These are phyloP conservation scores for Fusarium sp. DNA, from an alignment of 2,329 filamentous ascomycete genomes.

Conservation along the genomic window DNA sequence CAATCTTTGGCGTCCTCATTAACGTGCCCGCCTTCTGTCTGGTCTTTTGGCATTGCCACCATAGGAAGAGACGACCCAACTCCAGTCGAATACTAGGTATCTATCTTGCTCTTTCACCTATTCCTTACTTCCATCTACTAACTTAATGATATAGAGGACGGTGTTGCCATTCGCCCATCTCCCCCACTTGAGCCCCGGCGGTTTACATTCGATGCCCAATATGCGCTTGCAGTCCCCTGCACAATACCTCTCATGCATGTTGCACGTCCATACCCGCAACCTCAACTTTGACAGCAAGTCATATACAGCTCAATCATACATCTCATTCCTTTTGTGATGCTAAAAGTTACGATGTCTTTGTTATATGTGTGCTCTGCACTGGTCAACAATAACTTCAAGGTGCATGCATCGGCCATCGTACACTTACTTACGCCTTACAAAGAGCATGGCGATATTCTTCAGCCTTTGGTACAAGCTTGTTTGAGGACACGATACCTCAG, in stretches of 20 bases:
- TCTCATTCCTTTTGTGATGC: background rate
- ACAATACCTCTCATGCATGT: constrained; percentile 11
- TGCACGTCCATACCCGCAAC: fast-evolving
- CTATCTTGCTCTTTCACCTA: no score
- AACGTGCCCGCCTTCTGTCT: constrained; percentile 21
- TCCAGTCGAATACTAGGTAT: background rate
- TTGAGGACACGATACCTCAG: no score
- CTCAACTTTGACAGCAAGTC: background rate
- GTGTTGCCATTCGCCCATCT: fast-evolving
- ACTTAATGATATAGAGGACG: background rate
- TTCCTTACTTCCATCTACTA: background rate
- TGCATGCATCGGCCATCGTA: no score
- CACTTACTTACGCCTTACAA: no score
- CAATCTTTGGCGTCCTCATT: constrained; percentile 12
- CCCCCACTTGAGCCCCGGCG: fast-evolving
- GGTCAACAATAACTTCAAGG: no score
- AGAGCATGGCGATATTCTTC: no score
- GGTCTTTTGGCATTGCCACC: constrained; percentile 15
- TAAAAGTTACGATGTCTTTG: no score
- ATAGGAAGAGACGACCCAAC: background rate
- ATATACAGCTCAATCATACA: background rate
- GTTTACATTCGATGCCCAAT: background rate
- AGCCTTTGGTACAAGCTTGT: no score
- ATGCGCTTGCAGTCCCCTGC: constrained; percentile 6
- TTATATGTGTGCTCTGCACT: no score